These are phyloP conservation scores for Termitomyces sp. DNA, from an alignment of 768 basidiomycete species.

Conservation along the genomic window DNA sequence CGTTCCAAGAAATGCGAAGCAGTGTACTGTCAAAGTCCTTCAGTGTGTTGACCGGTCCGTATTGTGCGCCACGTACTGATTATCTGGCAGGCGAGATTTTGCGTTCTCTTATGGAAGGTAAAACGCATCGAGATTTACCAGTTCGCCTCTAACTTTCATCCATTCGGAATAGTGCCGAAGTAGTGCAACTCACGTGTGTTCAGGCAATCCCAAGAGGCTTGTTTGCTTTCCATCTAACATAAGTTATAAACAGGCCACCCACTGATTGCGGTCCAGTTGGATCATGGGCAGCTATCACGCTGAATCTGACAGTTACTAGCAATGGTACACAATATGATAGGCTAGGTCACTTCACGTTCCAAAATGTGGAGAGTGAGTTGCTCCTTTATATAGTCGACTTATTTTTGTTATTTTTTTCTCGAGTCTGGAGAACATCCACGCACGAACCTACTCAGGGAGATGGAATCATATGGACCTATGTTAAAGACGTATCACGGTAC, in stretches of 20 bases:
- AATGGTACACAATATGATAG: constrained; percentile 80
- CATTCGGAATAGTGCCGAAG: constrained; percentile 47
- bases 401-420: neutral
- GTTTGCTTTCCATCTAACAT: neutral
- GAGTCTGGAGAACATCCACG: constrained; percentile 78
- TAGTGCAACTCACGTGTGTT: constrained; percentile 59
- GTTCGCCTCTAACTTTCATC: neutral
- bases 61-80: constrained; percentile 4
- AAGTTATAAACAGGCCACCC: constrained; percentile 52
- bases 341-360: constrained; percentile 70
- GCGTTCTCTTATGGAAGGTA: constrained; percentile 70
- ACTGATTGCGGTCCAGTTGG: constrained; percentile 68
- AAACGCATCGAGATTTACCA: neutral
- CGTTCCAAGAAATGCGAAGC: constrained; percentile 55
- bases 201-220: neutral
- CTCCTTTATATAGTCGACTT: neutral
- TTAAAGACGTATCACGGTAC: constrained; percentile 76
- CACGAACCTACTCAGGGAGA: constrained; percentile 65
- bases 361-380: constrained; percentile 70
- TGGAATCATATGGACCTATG: constrained; percentile 78
- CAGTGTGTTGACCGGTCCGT: constrained; percentile 40
- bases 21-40: constrained; percentile 65
- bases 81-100: constrained; percentile 56
- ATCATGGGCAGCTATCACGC: constrained; percentile 71
- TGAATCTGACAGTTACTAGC: constrained; percentile 76